These are phyloP conservation scores for Trypanosoma melophagium DNA, from an alignment of 208 protist species.

Conservation along the genomic window DNA sequence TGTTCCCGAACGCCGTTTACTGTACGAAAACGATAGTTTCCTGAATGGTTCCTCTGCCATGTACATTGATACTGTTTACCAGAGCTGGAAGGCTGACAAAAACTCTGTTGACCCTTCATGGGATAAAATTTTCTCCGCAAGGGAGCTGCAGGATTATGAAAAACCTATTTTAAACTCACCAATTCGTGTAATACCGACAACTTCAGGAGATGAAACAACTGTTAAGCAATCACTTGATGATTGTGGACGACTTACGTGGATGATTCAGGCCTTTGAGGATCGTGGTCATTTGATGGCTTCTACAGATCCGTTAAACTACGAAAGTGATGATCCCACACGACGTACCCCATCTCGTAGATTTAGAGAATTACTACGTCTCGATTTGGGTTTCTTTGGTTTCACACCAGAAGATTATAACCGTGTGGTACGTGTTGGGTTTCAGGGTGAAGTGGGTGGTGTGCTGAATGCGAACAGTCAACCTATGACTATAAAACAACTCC, in stretches of 20 bases:
- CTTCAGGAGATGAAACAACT: conserved; percentile 31
- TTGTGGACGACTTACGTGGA: conserved; percentile 76
- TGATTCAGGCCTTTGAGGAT: conserved; percentile 90
- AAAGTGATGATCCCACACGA: conserved; percentile 49
- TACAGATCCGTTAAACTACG: conserved; percentile 80
- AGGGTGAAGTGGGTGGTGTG: conserved; percentile 69
- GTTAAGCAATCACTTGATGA: conserved; percentile 78
- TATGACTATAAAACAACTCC: conserved; percentile 81
- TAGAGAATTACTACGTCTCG: conserved; percentile 61
- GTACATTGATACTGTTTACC: conserved; percentile 86
- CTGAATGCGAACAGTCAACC: conserved; percentile 56
- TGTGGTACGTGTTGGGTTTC: conserved; percentile 80
- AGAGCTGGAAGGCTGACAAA: conserved; percentile 76
- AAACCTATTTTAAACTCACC: conserved; percentile 53
- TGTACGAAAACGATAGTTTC: conserved; percentile 86
- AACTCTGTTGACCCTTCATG: conserved; percentile 77
- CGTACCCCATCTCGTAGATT: conserved; percentile 58
- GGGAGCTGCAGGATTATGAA: conserved; percentile 46
- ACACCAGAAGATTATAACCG: conserved; percentile 57
- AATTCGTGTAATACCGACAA: conserved; percentile 64
- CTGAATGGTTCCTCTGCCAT: conserved; percentile 71
- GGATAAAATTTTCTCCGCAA: conserved; percentile 57
- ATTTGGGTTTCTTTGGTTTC: conserved; percentile 87
- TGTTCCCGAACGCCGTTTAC: conserved; percentile 50
- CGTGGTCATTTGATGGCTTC: conserved; percentile 80